Evolutionary conservation across 495 filamentous ascomycete species (phyloP), one percentile per base, ranked within the genome.

Genomic region (Talaromyces wortmannii): DNA sequence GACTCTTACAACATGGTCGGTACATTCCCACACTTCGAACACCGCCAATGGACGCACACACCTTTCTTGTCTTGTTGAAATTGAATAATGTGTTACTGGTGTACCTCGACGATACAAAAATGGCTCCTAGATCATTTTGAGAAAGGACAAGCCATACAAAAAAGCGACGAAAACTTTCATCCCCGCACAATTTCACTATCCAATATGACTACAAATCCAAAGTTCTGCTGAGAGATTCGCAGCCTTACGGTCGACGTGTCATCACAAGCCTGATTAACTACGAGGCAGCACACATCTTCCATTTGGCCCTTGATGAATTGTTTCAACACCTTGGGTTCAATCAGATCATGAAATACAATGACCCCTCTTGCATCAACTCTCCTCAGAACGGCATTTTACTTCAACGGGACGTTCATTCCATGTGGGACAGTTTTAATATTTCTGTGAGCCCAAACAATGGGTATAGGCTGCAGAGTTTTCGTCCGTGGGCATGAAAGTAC

Each of bases 341-440:
- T 5, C 52, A 63, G 44, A 18, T 33, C 32, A 23, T 23, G 4
- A 23, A 1, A 23, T 23, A 23, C 23, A 23, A 23, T n/a, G 23
- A 23, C 23, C 23, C 23, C 23, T 54, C 52, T 59, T n/a, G 33
- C 18, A 73, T 74, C 32, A 70, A 69, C 58, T 73, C 68, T 6
- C 57, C 62, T 33, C 63, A 72, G 42, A 72, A 69, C 65, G 67
- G 67, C 6, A 47, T 73, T 42, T 55, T 73, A 30, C 61, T 74
- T 11, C 16, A 30, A 1, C n/a, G 16, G 10, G 48, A 48, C 60
- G 59, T 70, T 59, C 66, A 72, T 50, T 3, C 49, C 15, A 17
- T 64, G 6, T 73, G 70, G 55, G 65, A 73, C 57, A 29, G 4
- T n/a, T 70, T 67, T 59, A 8, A 42, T n/a, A 33, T 70, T 57